Evolutionary conservation across 1,284 basidiomycete genomes (phyloP), one percentile per base, ranked within the genome.

Genomic region (Ceratobasidium theobromae): DNA sequence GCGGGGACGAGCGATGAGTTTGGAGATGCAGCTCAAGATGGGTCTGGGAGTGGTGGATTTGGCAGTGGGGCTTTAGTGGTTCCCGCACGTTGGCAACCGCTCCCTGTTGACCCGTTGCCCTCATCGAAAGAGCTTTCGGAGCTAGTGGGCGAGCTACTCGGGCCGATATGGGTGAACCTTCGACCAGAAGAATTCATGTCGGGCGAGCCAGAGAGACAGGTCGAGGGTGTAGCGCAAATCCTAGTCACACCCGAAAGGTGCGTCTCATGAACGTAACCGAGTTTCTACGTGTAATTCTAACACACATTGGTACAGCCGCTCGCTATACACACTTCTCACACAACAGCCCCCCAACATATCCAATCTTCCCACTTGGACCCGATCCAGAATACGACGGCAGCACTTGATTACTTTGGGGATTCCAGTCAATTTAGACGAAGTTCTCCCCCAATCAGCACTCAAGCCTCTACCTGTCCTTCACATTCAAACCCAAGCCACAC

Each of bases 361-460:
- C 46, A 18, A 41, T 12, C 88, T 91, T 14, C 86, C 93, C 52
- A 95, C 92, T 73, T 97, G 94, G 94, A 93, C 87, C 65, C 86
- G 93, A 45, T 95, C 93, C 54, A 84, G 89, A 49, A 92, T 92
- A 72, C 84, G 94, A 65, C 80, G 93, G 53, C 91, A 94, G 73
- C 92, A 96, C 72, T 81, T 97, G 45, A 93, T 95, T 69, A 79
- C 91, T 12, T 84, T 97, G 40, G 94, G 95, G 35, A 87, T 97
- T 53, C 94, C 94, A 3, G 89, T 97, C 54, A 96, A 96, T 74
- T 80, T 96, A 4, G 94, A 97, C 74, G 94, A 97, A 78, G 86
- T 95, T 18, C 78, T 94, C 46, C 91, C 93, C 1, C 86, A 85
- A 54, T 82, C 85, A 25, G 84, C 82, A 67, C 81, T 85, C 27